phyloP scores from a whole-genome alignment of 1,284 basidiomycete genomes.

The Anthracocystis panici-leucophaei region DNA sequence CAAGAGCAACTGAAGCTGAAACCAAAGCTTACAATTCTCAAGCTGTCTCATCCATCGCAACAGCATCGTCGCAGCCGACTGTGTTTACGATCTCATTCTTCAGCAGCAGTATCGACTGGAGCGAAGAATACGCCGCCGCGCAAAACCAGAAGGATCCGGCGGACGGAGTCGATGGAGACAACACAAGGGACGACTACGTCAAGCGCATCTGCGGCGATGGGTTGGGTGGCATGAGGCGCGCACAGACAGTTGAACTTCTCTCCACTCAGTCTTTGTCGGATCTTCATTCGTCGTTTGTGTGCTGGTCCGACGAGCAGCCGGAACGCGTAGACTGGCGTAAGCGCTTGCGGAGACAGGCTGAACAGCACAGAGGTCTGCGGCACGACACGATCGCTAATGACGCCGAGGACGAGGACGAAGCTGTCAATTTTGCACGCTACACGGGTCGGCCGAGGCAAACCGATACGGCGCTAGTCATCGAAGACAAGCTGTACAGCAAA shows the following conservation, averaged over 20 bases:
- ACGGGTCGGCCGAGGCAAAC: conserved; percentile 36
- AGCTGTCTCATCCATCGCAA: background rate
- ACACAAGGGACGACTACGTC: conserved; percentile 37
- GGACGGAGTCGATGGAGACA: conserved; percentile 16
- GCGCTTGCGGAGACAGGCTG: conserved; percentile 14
- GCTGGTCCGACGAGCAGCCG: conserved; percentile 50
- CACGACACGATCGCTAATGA: background rate
- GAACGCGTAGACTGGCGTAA: conserved; percentile 34
- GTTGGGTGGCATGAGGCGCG: conserved; percentile 36
- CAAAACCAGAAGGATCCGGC: background rate
- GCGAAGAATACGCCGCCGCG: conserved; percentile 10
- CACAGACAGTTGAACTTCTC: conserved; percentile 44
- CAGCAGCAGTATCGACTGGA: conserved; percentile 23
- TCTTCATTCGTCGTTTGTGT: conserved; percentile 28
- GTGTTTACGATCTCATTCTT: conserved; percentile 41
- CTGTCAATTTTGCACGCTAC: conserved; percentile 22
- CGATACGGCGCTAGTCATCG: conserved; percentile 33
- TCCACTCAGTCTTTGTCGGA: conserved; percentile 30
- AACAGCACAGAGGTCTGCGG: background rate
- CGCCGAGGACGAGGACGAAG: conserved; percentile 8
- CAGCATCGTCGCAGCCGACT: background rate
- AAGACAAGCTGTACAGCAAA: conserved; percentile 33
- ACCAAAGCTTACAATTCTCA: background rate
- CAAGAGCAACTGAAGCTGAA: background rate
- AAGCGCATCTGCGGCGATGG: conserved; percentile 45